These are phyloP conservation scores for Paecilomyces dactylethromorphus DNA, from an alignment of 2,329 filamentous ascomycete genomes.

Conservation along the genomic window DNA sequence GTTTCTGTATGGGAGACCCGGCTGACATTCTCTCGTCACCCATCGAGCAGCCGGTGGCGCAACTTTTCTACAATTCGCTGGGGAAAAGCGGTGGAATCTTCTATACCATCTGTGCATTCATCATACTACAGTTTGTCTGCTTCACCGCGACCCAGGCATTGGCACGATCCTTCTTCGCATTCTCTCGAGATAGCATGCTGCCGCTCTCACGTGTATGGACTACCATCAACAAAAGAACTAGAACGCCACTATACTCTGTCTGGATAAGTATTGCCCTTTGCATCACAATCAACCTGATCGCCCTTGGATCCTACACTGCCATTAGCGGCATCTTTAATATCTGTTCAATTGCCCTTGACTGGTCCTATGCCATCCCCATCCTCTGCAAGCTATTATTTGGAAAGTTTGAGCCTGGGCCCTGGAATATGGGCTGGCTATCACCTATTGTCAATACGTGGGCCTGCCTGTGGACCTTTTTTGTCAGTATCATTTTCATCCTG, in stretches of 20 bases:
- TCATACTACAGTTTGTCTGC: constrained; percentile 11
- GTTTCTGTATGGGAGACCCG: no score
- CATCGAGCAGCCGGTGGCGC: no score
- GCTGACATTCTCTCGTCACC: no score
- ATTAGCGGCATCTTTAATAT: constrained; percentile 41
- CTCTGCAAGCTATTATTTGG: constrained; percentile 45
- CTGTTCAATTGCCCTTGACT: constrained; percentile 35
- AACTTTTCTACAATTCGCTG: no score
- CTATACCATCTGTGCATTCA: constrained; percentile 46
- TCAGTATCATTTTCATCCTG: constrained; percentile 49
- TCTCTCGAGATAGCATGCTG: constrained; percentile 47
- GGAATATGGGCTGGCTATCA: constrained; percentile 43
- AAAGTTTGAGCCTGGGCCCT: constrained; percentile 47
- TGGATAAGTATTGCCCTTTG: constrained; percentile 52
- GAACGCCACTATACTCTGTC: constrained; percentile 48
- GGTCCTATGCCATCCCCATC: constrained; percentile 50
- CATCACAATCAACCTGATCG: constrained; percentile 54
- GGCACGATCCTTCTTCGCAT: constrained; percentile 50
- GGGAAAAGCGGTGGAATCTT: constrained; percentile 42
- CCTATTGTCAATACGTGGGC: constrained; percentile 42
- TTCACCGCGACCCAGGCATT: constrained; percentile 45
- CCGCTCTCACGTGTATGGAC: constrained; percentile 45
- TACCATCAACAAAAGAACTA: constrained; percentile 43
- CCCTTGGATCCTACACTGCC: constrained; percentile 47
- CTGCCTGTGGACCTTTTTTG: constrained; percentile 48